Percentiles rank a stretch among this genome's conserved stretches.
Conservation (phyloP, 805 yeast genomes). For the Ogataea naganishii region DNA sequence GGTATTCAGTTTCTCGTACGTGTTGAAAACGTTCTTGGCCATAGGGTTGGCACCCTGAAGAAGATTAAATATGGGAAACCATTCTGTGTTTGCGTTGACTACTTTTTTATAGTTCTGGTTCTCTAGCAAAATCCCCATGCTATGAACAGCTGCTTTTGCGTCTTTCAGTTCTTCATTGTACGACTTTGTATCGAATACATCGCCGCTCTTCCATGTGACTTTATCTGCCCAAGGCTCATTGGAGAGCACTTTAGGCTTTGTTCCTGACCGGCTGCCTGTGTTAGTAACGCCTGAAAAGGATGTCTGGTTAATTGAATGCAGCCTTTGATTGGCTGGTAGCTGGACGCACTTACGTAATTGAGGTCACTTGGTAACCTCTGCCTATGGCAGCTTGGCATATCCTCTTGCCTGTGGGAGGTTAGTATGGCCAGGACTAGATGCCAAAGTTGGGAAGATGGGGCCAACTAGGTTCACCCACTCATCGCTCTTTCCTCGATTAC, state of each 20-base stretch:
- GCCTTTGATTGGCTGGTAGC: background rate
- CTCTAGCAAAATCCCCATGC: conserved; percentile 71
- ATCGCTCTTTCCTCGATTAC: conserved; percentile 6
- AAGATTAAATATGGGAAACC: conserved; percentile 25
- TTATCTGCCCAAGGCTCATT: conserved; percentile 41
- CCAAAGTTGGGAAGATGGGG: too few species aligned
- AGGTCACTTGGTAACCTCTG: conserved; percentile 57
- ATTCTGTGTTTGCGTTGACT: conserved; percentile 24
- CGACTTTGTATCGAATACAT: conserved; percentile 56
- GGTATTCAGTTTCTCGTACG: conserved; percentile 59
- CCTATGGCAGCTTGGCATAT: conserved; percentile 62
- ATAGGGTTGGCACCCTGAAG: conserved; percentile 56
- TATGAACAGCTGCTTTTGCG: conserved; percentile 67
- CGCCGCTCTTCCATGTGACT: conserved; percentile 61
- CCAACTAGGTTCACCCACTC: background rate
- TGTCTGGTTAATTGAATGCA: background rate
- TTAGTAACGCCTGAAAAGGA: conserved; percentile 3
- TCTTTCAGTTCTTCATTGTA: conserved; percentile 39
- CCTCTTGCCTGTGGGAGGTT: conserved; percentile 34
- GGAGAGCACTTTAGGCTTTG: conserved; percentile 29
- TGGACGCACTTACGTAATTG: conserved; percentile 38
- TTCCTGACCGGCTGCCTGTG: conserved; percentile 38
- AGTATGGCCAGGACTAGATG: conserved; percentile 1
- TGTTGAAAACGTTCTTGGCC: conserved; percentile 32
- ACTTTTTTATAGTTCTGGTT: conserved; percentile 57